These are phyloP conservation scores for Phyllachora maydis DNA, from an alignment of 2,329 filamentous ascomycete genomes.

Conservation along the genomic window DNA sequence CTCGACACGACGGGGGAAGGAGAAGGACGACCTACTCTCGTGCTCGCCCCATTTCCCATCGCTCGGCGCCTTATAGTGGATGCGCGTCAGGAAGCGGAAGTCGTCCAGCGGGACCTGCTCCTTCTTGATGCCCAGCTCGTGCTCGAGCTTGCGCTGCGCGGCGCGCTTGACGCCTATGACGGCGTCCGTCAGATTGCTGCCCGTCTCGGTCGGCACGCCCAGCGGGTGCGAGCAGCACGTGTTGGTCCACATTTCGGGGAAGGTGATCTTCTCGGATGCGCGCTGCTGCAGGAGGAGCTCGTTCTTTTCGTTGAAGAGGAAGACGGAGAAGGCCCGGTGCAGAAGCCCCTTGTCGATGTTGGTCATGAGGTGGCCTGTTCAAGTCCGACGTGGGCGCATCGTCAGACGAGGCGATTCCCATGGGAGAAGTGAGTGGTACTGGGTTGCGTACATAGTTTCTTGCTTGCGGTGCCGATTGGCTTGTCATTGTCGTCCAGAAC, in stretches of 20 bases:
- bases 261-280: constrained; percentile 93
- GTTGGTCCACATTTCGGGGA: constrained; percentile 99
- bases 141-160: constrained; percentile 79
- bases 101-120: constrained; percentile 79
- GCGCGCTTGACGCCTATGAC: constrained; percentile 77
- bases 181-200: constrained; percentile 58
- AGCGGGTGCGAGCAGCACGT: constrained; percentile 98
- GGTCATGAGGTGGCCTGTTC: constrained; percentile 82
- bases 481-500: constrained; percentile 81
- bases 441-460: constrained; percentile 68
- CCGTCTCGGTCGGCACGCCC: constrained; percentile 79
- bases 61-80: constrained; percentile 95
- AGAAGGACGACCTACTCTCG: constrained; percentile 49
- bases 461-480: constrained; percentile 90
- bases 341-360: constrained; percentile 94
- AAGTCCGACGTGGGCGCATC: constrained; percentile 1
- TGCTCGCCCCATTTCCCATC: constrained; percentile 98
- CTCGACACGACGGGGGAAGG: constrained; percentile 1
- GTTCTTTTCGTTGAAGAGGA: constrained; percentile 90
- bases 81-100: constrained; percentile 86
- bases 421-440: background rate
- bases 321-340: constrained; percentile 93
- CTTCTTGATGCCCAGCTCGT: constrained; percentile 81
- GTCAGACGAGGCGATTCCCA: background rate
- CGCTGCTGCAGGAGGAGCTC: constrained; percentile 88